phyloP scores from a whole-genome alignment of 441 rosid genomes.

The Euphorbia schlechtendalii region DNA sequence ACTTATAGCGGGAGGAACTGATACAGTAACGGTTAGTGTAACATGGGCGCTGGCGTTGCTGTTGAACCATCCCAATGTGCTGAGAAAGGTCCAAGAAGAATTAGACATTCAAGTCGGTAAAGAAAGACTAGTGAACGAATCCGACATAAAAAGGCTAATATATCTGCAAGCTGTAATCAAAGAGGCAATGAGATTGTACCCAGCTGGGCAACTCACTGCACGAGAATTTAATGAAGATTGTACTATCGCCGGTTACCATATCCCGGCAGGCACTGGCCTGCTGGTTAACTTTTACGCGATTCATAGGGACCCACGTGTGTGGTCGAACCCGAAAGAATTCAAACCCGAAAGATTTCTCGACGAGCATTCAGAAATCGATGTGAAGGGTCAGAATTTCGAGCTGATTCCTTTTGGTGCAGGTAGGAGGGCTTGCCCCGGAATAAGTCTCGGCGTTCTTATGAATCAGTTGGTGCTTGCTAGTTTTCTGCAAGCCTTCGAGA shows the following conservation, averaged over 20 bases:
- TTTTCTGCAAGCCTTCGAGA: conserved; percentile 30
- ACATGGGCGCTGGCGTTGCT: conserved; percentile 33
- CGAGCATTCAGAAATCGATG: conserved; percentile 22
- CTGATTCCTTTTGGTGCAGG: conserved; percentile 35
- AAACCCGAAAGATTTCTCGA: conserved; percentile 37
- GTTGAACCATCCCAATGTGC: conserved; percentile 30
- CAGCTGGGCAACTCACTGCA: conserved; percentile 32
- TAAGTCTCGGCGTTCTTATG: conserved; percentile 20
- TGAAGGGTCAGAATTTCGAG: conserved; percentile 27
- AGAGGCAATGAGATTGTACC: conserved; percentile 44
- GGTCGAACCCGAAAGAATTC: conserved; percentile 34
- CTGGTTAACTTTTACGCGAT: conserved; percentile 37
- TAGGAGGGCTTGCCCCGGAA: conserved; percentile 30
- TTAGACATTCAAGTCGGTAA: conserved; percentile 41
- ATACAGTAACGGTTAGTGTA: conserved; percentile 34
- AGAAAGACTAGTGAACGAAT: conserved; percentile 38
- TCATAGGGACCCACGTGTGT: conserved; percentile 34
- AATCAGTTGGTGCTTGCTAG: conserved; percentile 27
- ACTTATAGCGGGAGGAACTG: conserved; percentile 45
- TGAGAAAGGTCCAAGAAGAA: conserved; percentile 43
- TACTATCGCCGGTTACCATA: conserved; percentile 30
- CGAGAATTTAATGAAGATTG: conserved; percentile 44
- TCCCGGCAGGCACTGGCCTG: conserved; percentile 37
- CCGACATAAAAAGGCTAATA: conserved; percentile 34
- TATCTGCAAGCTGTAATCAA: conserved; percentile 50